Evolutionary conservation across 768 basidiomycete species (phyloP), one percentile per base, ranked within the genome.

Genomic region (Lactarius tabidus): DNA sequence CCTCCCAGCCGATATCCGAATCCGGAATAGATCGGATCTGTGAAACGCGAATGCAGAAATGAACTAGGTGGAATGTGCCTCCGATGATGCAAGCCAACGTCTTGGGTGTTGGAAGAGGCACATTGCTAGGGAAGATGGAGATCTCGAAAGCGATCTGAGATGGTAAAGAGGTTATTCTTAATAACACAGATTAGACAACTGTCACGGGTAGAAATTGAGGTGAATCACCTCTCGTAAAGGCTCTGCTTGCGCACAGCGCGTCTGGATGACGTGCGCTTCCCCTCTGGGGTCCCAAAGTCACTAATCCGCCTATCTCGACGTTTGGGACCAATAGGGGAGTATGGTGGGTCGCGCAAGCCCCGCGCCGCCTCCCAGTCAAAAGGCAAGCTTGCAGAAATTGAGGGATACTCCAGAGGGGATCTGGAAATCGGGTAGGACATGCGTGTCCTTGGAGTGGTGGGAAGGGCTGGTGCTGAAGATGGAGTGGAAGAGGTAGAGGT

Each of bases 341-440:
- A 93, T 3, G 91, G 91, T 4, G 91, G 84, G 4, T 89, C 86
- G 66, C 80, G 81, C 57, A 83, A 79, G 1, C 84, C 80, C n/a
- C 88, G 80, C 15, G 86, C 92, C 0, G 92, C 91, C 35, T 90
- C 88, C 92, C 92, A 93, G 77, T 94, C 91, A 71, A 94, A 94
- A 1, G 91, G 89, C 10, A 81, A 75, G 8, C 88, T 87, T 1
- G 89, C 87, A 6, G 91, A 90, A 55, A 89, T 79, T 3, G 91
- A 93, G 5, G 89, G 86, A 0, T 88, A 86, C 2, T 82, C 76
- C 39, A 83, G 84, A 4, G 83, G 90, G 12, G 83, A 89, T 48
- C 86, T 62, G 79, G 74, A 85, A 75, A 70, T 80, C 70, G 67
- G 82, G 80, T 70, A 87, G 52, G 73, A 70, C 9, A 72, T 79